Evolutionary conservation across 257 asterid genomes (phyloP), one percentile per base, ranked within the genome.

Genomic region (Solanum peruvianum): DNA sequence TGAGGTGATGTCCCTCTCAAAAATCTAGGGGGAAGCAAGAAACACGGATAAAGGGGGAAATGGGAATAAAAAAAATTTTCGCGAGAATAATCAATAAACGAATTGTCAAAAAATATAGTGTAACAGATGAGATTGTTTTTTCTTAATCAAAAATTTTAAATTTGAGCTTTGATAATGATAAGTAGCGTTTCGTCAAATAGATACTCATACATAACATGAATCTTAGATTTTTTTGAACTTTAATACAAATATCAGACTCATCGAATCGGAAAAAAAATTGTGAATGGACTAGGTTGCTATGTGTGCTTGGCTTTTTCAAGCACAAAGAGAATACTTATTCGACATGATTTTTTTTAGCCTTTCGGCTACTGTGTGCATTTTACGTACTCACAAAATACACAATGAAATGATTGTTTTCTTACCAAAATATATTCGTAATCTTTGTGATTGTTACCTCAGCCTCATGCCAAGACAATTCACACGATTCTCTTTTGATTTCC

Each of bases 121-220:
- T 4, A 11, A 1, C 12, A 1, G 1, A 64, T 64, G 16, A 64
- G 5, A 64, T 0, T 11, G 0, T 11, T 64, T 11, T 5, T 64
- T 37, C 1, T 37, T n/a, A n/a, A 64, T 64, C 0, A 11, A 58
- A 14, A 31, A 10, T n/a, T n/a, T n/a, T 1, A 3, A 64, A 0
- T 64, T 1, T 2, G 1, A 64, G 2, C 8, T 25, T 1, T 5
- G 29, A 4, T n/a, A 4, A 64, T n/a, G 31, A 0, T n/a, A n/a
- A 0, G 1, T 2, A 11, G 1, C 0, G 0, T 11, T 64, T 64
- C 3, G 1, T 2, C 1, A 7, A 62, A n/a, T 62, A n/a, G 16
- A 1, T 33, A 0, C 0, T 4, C 0, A 11, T 64, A 64, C n/a
- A n/a, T n/a, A n/a, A n/a, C n/a, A n/a, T n/a, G n/a, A n/a, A n/a